These are phyloP conservation scores for Panellus pusillus DNA, from an alignment of 768 basidiomycete species.

Conservation along the genomic window DNA sequence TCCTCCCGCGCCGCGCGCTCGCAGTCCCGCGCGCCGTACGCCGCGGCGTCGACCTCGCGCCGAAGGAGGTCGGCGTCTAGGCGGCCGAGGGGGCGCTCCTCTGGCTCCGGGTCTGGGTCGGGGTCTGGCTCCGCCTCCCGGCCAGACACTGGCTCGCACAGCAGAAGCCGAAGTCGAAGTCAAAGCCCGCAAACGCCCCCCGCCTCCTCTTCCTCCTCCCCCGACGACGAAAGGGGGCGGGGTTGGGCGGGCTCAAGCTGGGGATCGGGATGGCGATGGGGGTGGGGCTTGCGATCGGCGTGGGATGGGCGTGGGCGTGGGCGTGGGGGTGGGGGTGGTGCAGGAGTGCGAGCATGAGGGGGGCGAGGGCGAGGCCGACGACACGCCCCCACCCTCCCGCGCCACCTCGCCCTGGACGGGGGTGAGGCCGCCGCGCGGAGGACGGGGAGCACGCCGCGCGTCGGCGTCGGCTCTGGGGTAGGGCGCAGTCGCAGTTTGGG, in stretches of 20 bases:
- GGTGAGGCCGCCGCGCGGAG: background rate
- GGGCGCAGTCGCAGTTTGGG: too few relatives aligned
- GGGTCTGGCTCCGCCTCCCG: too few relatives aligned
- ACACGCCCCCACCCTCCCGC: too few relatives aligned
- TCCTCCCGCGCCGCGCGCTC: constrained; percentile 10
- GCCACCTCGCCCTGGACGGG: background rate
- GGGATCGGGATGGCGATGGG: constrained; percentile 8
- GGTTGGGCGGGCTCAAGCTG: constrained; percentile 4
- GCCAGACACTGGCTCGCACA: too few relatives aligned
- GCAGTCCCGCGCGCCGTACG: constrained; percentile 16
- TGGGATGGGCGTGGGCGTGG: background rate
- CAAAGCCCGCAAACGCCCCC: constrained; percentile 16
- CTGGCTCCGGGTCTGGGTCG: too few relatives aligned
- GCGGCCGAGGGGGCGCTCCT: background rate
- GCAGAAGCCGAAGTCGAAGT: constrained; percentile 4
- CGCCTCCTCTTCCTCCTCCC: too few relatives aligned
- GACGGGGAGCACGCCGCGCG: constrained; percentile 16
- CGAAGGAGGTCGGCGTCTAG: background rate
- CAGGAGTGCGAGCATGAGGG: background rate
- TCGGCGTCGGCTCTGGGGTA: too few relatives aligned
- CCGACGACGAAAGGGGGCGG: too few relatives aligned
- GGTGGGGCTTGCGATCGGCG: background rate
- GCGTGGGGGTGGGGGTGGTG: background rate
- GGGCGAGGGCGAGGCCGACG: too few relatives aligned
- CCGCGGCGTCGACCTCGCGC: background rate